Conservation (phyloP, 805 yeast species). For the Nakazawaea siamensis region DNA sequence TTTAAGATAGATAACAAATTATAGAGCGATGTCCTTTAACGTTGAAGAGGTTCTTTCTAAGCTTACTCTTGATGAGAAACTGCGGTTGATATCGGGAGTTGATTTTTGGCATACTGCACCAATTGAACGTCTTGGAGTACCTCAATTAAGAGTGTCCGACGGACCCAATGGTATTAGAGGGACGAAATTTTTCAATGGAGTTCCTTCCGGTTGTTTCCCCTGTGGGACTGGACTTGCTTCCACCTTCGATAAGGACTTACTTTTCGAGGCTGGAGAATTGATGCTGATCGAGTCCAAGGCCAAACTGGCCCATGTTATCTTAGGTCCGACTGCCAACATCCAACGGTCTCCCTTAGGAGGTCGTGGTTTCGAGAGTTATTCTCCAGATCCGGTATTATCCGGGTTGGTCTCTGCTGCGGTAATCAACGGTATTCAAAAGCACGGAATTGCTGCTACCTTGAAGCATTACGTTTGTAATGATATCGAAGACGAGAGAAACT, state of each 20-base stretch:
- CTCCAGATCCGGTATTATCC: conserved; percentile 49
- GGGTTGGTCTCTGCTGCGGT: conserved; percentile 28
- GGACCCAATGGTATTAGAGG: conserved; percentile 65
- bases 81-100: conserved; percentile 22
- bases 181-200: conserved; percentile 40
- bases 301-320: conserved; percentile 42
- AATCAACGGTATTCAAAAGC: conserved; percentile 29
- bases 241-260: conserved; percentile 43
- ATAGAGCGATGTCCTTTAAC: too few species aligned
- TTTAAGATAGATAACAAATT: too few species aligned
- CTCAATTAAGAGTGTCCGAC: conserved; percentile 40
- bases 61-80: conserved; percentile 23
- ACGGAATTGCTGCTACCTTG: conserved; percentile 29
- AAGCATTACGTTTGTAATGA: conserved; percentile 37
- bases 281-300: conserved; percentile 48
- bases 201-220: conserved; percentile 51
- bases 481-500: conserved; percentile 29
- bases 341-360: conserved; percentile 37
- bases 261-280: conserved; percentile 37
- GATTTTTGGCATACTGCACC: conserved; percentile 32
- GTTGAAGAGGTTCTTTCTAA: too few species aligned
- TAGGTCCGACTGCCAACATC: conserved; percentile 34
- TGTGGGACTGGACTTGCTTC: conserved; percentile 54
- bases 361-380: conserved; percentile 52
- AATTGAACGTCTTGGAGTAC: conserved; percentile 30